Percentiles rank a stretch among this genome's conserved stretches.
These are phyloP conservation scores for Rhodosporidiobolus odoratus DNA, from an alignment of 768 basidiomycete genomes.

Conservation along the genomic window DNA sequence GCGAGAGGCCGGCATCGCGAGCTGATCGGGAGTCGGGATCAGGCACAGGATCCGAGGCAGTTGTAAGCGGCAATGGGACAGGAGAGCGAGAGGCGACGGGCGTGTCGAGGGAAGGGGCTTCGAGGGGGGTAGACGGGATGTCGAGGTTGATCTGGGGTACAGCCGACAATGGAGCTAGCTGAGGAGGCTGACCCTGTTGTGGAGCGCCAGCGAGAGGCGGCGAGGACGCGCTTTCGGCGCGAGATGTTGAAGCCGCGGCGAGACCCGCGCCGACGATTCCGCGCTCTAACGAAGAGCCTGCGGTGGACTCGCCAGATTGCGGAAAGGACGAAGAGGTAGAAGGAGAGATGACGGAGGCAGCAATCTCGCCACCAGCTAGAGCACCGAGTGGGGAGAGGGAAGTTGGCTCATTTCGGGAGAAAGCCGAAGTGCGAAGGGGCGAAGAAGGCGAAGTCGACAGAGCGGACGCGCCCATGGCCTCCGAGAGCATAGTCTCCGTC, in stretches of 20 bases:
- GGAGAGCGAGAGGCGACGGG: background rate
- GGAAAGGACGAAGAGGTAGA: background rate
- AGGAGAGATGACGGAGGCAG: background rate
- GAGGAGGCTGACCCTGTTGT: too few relatives aligned
- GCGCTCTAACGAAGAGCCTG: background rate
- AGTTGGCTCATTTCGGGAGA: too few relatives aligned
- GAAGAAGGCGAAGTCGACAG: background rate
- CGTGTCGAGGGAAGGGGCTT: background rate
- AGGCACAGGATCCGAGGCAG: background rate
- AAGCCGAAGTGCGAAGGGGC: background rate
- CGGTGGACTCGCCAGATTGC: background rate
- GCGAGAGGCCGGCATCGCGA: background rate
- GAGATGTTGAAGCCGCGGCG: background rate
- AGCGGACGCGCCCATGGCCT: conserved; percentile 22
- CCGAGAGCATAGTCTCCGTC: conserved; percentile 23
- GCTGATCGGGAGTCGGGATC: background rate
- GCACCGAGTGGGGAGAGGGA: background rate
- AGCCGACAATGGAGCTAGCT: background rate
- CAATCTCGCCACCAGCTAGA: background rate
- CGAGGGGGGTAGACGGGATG: conserved; percentile 4
- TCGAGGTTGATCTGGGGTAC: background rate
- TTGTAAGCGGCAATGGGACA: background rate
- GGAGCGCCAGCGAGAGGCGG: background rate
- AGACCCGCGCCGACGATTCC: background rate
- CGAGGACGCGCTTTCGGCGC: background rate